These are phyloP conservation scores for Paspalum notatum DNA, from an alignment of 176 grass and related monocot species.

Conservation along the genomic window DNA sequence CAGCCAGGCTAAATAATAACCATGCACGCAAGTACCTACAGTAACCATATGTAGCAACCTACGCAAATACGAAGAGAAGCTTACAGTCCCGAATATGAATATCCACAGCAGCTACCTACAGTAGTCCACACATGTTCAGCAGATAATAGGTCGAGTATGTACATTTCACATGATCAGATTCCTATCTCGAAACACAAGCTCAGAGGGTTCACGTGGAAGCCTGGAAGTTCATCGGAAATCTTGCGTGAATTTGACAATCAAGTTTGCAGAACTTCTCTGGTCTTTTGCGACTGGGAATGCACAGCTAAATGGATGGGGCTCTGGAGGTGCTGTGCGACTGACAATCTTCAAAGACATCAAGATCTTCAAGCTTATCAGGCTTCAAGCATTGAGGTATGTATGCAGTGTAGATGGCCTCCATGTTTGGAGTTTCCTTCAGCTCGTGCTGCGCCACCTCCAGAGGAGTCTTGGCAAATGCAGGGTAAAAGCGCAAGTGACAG, in stretches of 20 bases:
- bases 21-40: not conserved
- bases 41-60: not conserved
- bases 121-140: conserved; percentile 15
- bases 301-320: conserved; percentile 55
- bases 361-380: conserved; percentile 71
- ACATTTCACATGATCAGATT: conserved; percentile 38
- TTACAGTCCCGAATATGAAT: conserved; percentile 8
- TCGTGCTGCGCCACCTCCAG: conserved; percentile 61
- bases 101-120: conserved; percentile 43
- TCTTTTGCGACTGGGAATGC: too few relatives aligned
- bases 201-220: not conserved
- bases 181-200: not conserved
- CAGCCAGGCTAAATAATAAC: not conserved
- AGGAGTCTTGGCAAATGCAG: conserved; percentile 62
- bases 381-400: conserved; percentile 76
- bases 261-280: not conserved
- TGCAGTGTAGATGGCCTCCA: conserved; percentile 63
- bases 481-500: conserved; percentile 71
- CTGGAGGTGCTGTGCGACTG: conserved; percentile 58
- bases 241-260: conserved; percentile 8
- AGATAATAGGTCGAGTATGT: conserved; percentile 1
- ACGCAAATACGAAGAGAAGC: not conserved
- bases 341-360: conserved; percentile 71
- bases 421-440: conserved; percentile 67
- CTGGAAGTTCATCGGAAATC: conserved; percentile 1